Conservation (phyloP, 2,329 filamentous ascomycete genomes). For the Pseudogymnoascus pannorum region DNA sequence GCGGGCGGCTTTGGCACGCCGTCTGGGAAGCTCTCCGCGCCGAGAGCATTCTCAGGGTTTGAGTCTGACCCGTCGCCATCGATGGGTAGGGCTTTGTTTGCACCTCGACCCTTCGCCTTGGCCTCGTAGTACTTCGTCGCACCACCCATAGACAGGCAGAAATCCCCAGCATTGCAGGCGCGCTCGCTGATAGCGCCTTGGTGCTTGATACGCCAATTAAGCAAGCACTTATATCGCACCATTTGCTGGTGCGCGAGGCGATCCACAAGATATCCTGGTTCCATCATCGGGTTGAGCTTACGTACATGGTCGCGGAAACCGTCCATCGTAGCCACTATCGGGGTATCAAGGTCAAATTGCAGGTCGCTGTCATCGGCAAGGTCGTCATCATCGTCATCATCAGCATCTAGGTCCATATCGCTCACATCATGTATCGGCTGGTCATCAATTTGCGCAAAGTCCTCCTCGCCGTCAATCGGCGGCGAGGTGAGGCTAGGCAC, state of each 20-base stretch:
- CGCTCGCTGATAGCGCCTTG: conserved; percentile 47
- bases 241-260: conserved; percentile 77
- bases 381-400: conserved; percentile 55
- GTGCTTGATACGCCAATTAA: conserved; percentile 65
- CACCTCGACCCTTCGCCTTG: conserved; percentile 52
- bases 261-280: conserved; percentile 59
- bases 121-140: conserved; percentile 53
- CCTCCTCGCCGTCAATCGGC: conserved; percentile 23
- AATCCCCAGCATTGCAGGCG: conserved; percentile 52
- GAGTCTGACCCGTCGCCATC: conserved; percentile 52
- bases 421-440: conserved; percentile 17
- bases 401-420: conserved; percentile 36
- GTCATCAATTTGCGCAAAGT: conserved; percentile 13
- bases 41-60: conserved; percentile 64
- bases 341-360: conserved; percentile 43
- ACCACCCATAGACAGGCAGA: conserved; percentile 64
- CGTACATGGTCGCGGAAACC: conserved; percentile 72
- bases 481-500: conserved; percentile 47
- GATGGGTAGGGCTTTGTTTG: conserved; percentile 46
- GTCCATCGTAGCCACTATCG: conserved; percentile 62
- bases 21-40: conserved; percentile 65
- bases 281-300: conserved; percentile 65
- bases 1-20: conserved; percentile 80
- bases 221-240: conserved; percentile 68
- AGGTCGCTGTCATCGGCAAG: conserved; percentile 55